These are phyloP conservation scores for Scopulariopsis brevicaulis DNA, from an alignment of 2,329 filamentous ascomycete species.

Conservation along the genomic window DNA sequence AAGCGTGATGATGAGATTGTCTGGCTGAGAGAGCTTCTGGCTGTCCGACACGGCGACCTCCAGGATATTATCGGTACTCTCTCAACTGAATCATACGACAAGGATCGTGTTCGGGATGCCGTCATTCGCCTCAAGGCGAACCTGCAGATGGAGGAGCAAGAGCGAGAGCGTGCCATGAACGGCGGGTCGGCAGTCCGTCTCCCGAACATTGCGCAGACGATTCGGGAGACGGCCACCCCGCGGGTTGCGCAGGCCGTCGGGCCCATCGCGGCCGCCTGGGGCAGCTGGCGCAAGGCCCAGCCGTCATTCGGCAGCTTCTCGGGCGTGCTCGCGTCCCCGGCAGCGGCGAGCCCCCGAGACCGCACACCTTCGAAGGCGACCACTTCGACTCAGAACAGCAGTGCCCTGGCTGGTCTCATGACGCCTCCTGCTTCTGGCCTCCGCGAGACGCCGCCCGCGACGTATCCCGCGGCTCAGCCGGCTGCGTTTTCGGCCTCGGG, in stretches of 20 bases:
- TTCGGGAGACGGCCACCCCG: conserved; percentile 67
- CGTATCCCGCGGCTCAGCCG: conserved; percentile 32
- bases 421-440: conserved; percentile 75
- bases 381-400: conserved; percentile 29
- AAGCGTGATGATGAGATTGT: conserved; percentile 90
- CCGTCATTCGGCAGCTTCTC: conserved; percentile 35
- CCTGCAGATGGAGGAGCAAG: conserved; percentile 95
- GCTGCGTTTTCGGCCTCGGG: conserved; percentile 51
- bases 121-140: conserved; percentile 90
- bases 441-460: conserved; percentile 44
- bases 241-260: conserved; percentile 75
- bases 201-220: conserved; percentile 66
- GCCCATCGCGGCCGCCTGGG: conserved; percentile 79
- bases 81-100: conserved; percentile 63
- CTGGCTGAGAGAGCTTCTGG: conserved; percentile 89
- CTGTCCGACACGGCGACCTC: conserved; percentile 81
- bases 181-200: conserved; percentile 56
- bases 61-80: conserved; percentile 82
- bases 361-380: conserved; percentile 51
- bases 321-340: conserved; percentile 31
- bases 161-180: conserved; percentile 74
- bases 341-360: conserved; percentile 20
- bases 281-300: conserved; percentile 74
- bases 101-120: conserved; percentile 72
- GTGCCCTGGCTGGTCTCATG: conserved; percentile 67